Conservation (phyloP, 768 basidiomycete genomes). For the Candolleomyces aberdarensis region DNA sequence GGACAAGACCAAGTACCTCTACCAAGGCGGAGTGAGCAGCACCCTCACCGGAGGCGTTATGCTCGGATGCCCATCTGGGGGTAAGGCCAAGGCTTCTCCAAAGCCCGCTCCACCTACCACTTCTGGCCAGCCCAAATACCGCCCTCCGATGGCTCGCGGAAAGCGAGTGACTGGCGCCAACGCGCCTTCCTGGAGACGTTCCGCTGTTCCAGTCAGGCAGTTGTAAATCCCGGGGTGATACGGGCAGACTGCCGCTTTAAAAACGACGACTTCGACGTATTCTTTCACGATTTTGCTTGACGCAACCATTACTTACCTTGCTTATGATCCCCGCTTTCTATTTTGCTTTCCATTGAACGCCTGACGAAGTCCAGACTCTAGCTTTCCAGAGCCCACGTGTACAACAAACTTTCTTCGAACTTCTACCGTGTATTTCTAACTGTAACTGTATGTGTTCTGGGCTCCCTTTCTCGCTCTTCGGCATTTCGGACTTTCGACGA, state of each 20-base stretch:
- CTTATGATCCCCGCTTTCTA: neutral
- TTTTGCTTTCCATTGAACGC: neutral
- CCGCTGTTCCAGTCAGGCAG: neutral
- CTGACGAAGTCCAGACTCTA: neutral
- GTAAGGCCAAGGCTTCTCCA: slow-evolving; percentile 4
- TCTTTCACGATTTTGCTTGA: neutral
- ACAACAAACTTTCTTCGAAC: too few species aligned
- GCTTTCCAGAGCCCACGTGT: neutral
- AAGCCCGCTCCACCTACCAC: neutral
- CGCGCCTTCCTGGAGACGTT: slow-evolving; percentile 16
- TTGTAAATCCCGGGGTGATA: slow-evolving; percentile 3
- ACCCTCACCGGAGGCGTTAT: slow-evolving; percentile 44
- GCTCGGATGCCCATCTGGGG: slow-evolving; percentile 27
- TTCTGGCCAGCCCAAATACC: slow-evolving; percentile 12
- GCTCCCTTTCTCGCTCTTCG: too few species aligned
- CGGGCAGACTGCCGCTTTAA: neutral
- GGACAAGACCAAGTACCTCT: slow-evolving; percentile 33
- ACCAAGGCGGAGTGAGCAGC: slow-evolving; percentile 41
- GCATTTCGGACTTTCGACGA: too few species aligned
- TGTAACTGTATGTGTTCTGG: too few species aligned
- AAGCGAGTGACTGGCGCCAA: slow-evolving; percentile 4
- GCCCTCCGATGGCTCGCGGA: slow-evolving; percentile 15
- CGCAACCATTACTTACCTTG: neutral
- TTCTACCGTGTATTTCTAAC: too few species aligned
- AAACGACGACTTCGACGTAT: neutral